phyloP scores from a whole-genome alignment of 2,329 filamentous ascomycete genomes.

The Trichocomaceae sp. region DNA sequence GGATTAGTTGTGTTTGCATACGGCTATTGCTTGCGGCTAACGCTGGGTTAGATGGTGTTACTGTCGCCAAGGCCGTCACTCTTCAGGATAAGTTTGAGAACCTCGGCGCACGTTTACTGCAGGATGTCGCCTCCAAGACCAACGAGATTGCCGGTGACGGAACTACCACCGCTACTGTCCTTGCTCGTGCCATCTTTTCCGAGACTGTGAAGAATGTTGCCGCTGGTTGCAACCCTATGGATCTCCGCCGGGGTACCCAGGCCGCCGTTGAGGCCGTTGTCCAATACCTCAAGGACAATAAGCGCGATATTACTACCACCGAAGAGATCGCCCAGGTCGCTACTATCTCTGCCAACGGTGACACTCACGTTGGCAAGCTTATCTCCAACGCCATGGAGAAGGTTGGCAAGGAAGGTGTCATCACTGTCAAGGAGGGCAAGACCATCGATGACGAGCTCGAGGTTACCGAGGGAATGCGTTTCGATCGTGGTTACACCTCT shows the following conservation, averaged over 20 bases:
- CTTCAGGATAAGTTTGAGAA: slow-evolving; percentile 99
- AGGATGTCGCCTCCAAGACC: slow-evolving; percentile 98
- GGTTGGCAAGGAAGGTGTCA: slow-evolving; percentile 99
- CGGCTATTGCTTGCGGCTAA: slow-evolving; percentile 16
- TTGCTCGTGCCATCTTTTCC: slow-evolving; percentile 96
- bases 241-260: slow-evolving; percentile 93
- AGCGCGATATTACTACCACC: slow-evolving; percentile 95
- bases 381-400: slow-evolving; percentile 99
- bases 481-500: slow-evolving; percentile 97
- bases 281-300: slow-evolving; percentile 89
- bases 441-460: slow-evolving; percentile 96
- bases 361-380: slow-evolving; percentile 87
- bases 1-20: slow-evolving; percentile 19
- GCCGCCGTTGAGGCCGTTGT: slow-evolving; percentile 92
- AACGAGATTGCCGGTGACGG: slow-evolving; percentile 98
- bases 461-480: slow-evolving; percentile 99
- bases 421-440: slow-evolving; percentile 99
- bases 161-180: slow-evolving; percentile 94
- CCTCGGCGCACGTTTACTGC: slow-evolving; percentile 89
- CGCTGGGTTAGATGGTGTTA: slow-evolving; percentile 64
- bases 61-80: slow-evolving; percentile 79
- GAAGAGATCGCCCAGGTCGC: slow-evolving; percentile 97
- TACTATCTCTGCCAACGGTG: slow-evolving; percentile 96
- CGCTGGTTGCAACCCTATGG: slow-evolving; percentile 99
- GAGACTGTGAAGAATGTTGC: slow-evolving; percentile 99